Evolutionary conservation across 306 rosid genomes (phyloP).

Genomic region (Astragalus glycyphyllos): DNA sequence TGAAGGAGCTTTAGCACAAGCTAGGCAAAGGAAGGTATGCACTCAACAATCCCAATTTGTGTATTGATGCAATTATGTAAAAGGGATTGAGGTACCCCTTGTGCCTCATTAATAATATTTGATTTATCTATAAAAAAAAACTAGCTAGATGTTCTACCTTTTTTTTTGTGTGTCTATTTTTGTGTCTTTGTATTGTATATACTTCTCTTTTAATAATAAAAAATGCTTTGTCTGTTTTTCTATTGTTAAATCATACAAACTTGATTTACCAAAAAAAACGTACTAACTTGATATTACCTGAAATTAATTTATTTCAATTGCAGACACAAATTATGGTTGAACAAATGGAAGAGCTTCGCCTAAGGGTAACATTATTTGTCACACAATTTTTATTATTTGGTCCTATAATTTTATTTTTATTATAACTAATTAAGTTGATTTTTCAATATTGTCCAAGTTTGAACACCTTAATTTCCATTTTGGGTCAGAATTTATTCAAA

Average conservation of each 20-base stretch:
- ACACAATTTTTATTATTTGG: background rate
- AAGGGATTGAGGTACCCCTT: no score
- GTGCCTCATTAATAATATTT: no score
- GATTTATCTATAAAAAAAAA: no score
- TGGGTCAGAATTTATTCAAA: background rate
- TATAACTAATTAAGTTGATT: background rate
- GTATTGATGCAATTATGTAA: no score
- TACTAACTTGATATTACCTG: background rate
- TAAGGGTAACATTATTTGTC: constrained; percentile 53
- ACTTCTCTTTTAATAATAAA: no score
- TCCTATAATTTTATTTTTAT: background rate
- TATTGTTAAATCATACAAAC: no score
- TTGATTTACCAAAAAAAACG: no score
- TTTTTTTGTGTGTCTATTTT: no score
- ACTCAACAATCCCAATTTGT: no score
- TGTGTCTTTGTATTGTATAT: no score
- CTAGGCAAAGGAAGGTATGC: constrained; percentile 85
- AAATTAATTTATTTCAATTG: constrained; percentile 30
- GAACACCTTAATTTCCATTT: background rate
- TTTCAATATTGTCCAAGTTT: background rate
- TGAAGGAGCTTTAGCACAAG: constrained; percentile 80
- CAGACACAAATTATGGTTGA: constrained; percentile 85
- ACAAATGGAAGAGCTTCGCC: constrained; percentile 84
- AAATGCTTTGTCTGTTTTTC: no score
- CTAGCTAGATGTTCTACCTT: no score